These are phyloP conservation scores for Epichloe elymi DNA, from an alignment of 2,329 filamentous ascomycete species.

Conservation along the genomic window DNA sequence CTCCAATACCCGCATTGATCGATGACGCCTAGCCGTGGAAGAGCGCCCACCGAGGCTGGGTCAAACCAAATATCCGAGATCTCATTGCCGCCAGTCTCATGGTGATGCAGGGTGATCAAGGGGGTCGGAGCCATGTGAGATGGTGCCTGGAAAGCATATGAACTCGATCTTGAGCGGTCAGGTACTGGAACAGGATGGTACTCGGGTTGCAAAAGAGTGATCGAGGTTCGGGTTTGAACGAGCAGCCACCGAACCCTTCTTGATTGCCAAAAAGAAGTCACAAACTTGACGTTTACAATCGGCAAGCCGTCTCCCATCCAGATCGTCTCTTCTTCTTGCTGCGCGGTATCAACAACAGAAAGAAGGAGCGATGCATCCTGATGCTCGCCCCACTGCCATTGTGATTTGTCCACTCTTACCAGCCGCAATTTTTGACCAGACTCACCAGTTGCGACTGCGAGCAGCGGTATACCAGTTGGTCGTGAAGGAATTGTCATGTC, in stretches of 20 bases:
- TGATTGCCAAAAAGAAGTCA: conserved; percentile 22
- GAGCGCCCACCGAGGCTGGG: conserved; percentile 29
- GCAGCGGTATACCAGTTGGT: conserved; percentile 19
- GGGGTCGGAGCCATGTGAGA: conserved; percentile 44
- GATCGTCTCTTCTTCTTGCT: conserved; percentile 32
- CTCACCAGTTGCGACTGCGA: conserved; percentile 40
- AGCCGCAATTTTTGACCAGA: conserved; percentile 46
- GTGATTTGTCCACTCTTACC: conserved; percentile 33
- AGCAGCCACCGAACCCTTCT: conserved; percentile 36
- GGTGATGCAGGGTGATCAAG: conserved; percentile 36
- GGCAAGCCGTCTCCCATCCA: conserved; percentile 42
- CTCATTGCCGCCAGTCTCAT: conserved; percentile 37
- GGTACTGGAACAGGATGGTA: conserved; percentile 27
- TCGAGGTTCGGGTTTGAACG: conserved; percentile 38
- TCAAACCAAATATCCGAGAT: conserved; percentile 56
- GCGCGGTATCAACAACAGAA: conserved; percentile 26
- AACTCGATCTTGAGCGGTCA: conserved; percentile 7
- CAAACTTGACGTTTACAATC: conserved; percentile 39
- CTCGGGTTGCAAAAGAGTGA: conserved; percentile 38
- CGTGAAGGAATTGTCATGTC: conserved; percentile 22
- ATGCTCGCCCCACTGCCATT: conserved; percentile 40
- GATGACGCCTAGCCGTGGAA: conserved; percentile 52
- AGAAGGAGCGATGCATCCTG: conserved; percentile 33
- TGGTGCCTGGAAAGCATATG: conserved; percentile 14
- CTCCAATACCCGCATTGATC: conserved; percentile 55